phyloP scores from a whole-genome alignment of 2,329 filamentous ascomycete genomes.

The Claviceps lovelessii region DNA sequence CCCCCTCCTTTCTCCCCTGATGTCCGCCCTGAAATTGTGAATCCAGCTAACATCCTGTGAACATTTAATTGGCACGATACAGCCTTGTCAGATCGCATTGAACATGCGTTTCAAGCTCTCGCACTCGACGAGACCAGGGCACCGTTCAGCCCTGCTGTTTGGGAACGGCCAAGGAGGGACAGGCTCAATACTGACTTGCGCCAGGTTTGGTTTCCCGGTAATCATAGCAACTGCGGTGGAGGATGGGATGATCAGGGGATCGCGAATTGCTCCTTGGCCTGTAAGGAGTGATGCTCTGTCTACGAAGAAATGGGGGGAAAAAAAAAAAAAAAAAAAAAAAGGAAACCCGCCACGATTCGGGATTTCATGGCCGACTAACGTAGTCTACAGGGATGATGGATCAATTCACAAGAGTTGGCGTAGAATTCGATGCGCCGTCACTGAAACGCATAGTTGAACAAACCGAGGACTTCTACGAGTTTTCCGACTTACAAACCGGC shows the following conservation, averaged over 20 bases:
- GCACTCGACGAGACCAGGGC: constrained; percentile 42
- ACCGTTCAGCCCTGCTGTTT: constrained; percentile 41
- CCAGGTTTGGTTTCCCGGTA: constrained; percentile 55
- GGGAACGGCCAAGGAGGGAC: constrained; percentile 30
- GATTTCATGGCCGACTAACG: neutral
- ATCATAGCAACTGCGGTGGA: constrained; percentile 56
- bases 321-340: too few species aligned
- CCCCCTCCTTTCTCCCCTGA: neutral
- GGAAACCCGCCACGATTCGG: too few species aligned
- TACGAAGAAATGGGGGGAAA: too few species aligned
- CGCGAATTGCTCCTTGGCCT: constrained; percentile 24
- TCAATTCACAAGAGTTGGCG: constrained; percentile 35
- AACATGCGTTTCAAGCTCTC: constrained; percentile 45
- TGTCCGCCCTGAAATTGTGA: too few species aligned
- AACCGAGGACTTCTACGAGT: constrained; percentile 19
- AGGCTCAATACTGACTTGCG: constrained; percentile 28
- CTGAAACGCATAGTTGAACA: constrained; percentile 27
- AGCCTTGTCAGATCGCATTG: constrained; percentile 34
- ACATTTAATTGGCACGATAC: constrained; percentile 41
- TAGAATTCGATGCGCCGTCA: constrained; percentile 31
- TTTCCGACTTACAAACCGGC: constrained; percentile 3
- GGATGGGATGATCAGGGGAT: constrained; percentile 43
- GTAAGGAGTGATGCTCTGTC: constrained; percentile 14
- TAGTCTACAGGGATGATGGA: constrained; percentile 38
- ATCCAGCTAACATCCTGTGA: constrained; percentile 16